These are phyloP conservation scores for Candida oleophila DNA, from an alignment of 805 yeast genomes.

Conservation along the genomic window DNA sequence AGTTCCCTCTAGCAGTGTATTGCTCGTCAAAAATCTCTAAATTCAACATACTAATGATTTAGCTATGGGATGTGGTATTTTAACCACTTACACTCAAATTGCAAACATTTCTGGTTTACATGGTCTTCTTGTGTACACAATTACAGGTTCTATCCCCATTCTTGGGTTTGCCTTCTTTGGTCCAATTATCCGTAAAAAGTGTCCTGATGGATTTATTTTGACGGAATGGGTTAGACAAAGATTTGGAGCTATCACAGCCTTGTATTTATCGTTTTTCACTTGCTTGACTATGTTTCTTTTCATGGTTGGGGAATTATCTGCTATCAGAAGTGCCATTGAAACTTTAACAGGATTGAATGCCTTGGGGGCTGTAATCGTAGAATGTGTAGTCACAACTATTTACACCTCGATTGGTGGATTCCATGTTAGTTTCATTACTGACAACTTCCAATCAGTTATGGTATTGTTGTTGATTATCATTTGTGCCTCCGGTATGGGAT, in stretches of 20 bases:
- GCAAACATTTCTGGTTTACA: slow-evolving; percentile 86
- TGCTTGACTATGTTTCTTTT: slow-evolving; percentile 80
- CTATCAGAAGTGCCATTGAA: slow-evolving; percentile 73
- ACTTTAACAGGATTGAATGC: slow-evolving; percentile 78
- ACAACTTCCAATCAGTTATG: slow-evolving; percentile 76
- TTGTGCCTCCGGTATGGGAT: slow-evolving; percentile 77
- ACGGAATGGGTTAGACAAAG: slow-evolving; percentile 93
- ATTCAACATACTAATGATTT: neutral
- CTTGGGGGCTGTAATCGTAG: slow-evolving; percentile 77
- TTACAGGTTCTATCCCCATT: slow-evolving; percentile 82
- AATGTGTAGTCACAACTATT: slow-evolving; percentile 82
- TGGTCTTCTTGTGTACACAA: slow-evolving; percentile 77
- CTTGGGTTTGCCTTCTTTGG: slow-evolving; percentile 80
- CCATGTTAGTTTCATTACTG: slow-evolving; percentile 83
- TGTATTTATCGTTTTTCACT: slow-evolving; percentile 78
- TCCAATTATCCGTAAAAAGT: slow-evolving; percentile 70
- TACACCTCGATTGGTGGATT: slow-evolving; percentile 91
- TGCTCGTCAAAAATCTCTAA: neutral
- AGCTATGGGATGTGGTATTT: slow-evolving; percentile 88
- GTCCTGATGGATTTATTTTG: slow-evolving; percentile 88
- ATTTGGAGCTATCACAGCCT: slow-evolving; percentile 69
- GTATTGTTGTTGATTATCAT: slow-evolving; percentile 67
- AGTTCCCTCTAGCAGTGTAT: neutral
- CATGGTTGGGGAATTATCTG: slow-evolving; percentile 84
- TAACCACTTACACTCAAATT: slow-evolving; percentile 82